These are phyloP conservation scores for Termitomyces sp. DNA, from an alignment of 1,284 basidiomycete species.

Conservation along the genomic window DNA sequence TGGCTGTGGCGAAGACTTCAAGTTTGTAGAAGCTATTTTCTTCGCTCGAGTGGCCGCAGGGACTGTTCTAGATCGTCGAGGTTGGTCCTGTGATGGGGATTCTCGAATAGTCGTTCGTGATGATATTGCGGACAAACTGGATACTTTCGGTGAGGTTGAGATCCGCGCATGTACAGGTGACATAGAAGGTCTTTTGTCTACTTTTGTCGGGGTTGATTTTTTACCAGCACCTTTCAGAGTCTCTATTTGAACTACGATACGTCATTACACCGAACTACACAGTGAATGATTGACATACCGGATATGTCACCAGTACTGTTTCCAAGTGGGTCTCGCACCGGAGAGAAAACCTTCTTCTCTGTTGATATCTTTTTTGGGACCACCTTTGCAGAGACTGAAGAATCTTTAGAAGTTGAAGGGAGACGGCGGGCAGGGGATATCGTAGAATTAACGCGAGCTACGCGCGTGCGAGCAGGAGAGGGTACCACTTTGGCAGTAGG, in stretches of 20 bases:
- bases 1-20: constrained; percentile 4
- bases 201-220: constrained; percentile 16
- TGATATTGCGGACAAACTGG: constrained; percentile 8
- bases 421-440: constrained; percentile 22
- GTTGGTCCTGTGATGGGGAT: constrained; percentile 5
- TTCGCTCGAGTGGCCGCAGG: constrained; percentile 12
- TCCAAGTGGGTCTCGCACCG: constrained; percentile 38
- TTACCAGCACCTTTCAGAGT: constrained; percentile 15
- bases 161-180: constrained; percentile 1
- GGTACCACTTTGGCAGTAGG: constrained; percentile 15
- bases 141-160: constrained; percentile 11
- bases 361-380: constrained; percentile 12
- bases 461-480: constrained; percentile 23
- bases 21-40: constrained; percentile 5
- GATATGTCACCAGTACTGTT: constrained; percentile 32
- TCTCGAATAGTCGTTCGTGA: constrained; percentile 4
- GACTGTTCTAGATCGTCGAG: constrained; percentile 17
- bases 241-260: constrained; percentile 21
- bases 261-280: neutral
- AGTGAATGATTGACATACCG: constrained; percentile 15
- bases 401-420: constrained; percentile 18
- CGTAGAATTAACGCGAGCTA: constrained; percentile 11
- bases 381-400: constrained; percentile 6
- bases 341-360: constrained; percentile 34
- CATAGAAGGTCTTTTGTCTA: constrained; percentile 9